These are phyloP conservation scores for Chytriomyces confervae DNA, from an alignment of 192 early-diverging fungal species.

Conservation along the genomic window DNA sequence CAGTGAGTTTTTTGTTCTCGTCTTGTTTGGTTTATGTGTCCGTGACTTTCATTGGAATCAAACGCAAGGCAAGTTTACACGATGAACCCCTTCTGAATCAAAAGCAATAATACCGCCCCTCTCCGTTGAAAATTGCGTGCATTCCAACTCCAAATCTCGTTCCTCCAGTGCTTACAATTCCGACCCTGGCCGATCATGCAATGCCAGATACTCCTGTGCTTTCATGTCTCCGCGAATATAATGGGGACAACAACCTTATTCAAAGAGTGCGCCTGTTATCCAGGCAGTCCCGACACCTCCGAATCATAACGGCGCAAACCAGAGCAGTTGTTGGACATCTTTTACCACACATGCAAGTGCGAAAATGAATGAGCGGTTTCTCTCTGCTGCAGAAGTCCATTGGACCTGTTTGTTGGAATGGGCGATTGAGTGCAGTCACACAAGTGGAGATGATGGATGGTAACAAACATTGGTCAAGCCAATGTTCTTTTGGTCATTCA, in stretches of 20 bases:
- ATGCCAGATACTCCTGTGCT: neutral
- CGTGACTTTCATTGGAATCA: slow-evolving; percentile 7
- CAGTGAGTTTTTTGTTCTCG: neutral
- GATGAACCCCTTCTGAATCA: neutral
- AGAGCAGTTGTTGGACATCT: too few species aligned
- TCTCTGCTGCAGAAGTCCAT: too few species aligned
- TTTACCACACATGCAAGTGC: too few species aligned
- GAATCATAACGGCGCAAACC: too few species aligned
- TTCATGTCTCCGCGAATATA: neutral
- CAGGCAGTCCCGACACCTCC: neutral
- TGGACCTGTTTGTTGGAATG: too few species aligned
- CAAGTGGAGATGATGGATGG: too few species aligned
- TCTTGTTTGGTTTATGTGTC: neutral
- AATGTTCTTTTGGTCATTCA: too few species aligned
- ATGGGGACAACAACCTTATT: neutral
- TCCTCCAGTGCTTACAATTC: neutral
- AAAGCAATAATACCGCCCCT: neutral
- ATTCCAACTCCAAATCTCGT: slow-evolving; percentile 1
- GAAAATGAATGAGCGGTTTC: too few species aligned
- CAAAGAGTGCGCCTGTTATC: neutral
- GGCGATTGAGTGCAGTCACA: too few species aligned
- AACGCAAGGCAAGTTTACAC: neutral
- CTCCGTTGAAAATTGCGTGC: neutral
- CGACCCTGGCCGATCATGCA: neutral
- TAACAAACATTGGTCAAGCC: too few species aligned